phyloP scores from a whole-genome alignment of 352 stramenopile genomes.

The Phytophthora europaea region DNA sequence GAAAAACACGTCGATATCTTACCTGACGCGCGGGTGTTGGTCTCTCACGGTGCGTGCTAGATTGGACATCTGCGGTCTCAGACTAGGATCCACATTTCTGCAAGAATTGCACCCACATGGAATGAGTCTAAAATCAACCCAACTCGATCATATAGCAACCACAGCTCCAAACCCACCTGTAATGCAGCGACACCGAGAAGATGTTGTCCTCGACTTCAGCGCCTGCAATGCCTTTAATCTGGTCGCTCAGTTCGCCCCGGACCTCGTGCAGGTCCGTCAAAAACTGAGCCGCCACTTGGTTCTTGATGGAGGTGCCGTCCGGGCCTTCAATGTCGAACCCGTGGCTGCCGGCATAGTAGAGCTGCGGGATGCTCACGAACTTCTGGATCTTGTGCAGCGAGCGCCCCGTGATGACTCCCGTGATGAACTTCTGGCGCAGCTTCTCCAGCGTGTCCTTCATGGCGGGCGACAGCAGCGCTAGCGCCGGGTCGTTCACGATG shows the following conservation, averaged over 20 bases:
- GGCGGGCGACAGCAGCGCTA: slow-evolving; percentile 71
- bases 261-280: slow-evolving; percentile 70
- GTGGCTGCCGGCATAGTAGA: slow-evolving; percentile 93
- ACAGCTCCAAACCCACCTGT: slow-evolving; percentile 58
- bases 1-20: slow-evolving; percentile 8
- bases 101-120: slow-evolving; percentile 2
- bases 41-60: slow-evolving; percentile 53
- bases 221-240: slow-evolving; percentile 63
- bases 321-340: slow-evolving; percentile 92
- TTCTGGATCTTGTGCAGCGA: slow-evolving; percentile 91
- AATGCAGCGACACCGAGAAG: slow-evolving; percentile 92
- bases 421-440: slow-evolving; percentile 84
- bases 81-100: slow-evolving; percentile 67
- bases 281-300: slow-evolving; percentile 86
- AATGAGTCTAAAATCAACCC: slow-evolving; percentile 6
- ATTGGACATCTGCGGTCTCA: slow-evolving; percentile 50
- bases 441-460: slow-evolving; percentile 82
- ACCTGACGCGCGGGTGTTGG: slow-evolving; percentile 73
- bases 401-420: slow-evolving; percentile 88
- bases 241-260: slow-evolving; percentile 53
- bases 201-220: slow-evolving; percentile 92
- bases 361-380: slow-evolving; percentile 88
- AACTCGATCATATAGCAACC: background rate
- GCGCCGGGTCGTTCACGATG: slow-evolving; percentile 89
- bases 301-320: slow-evolving; percentile 83